phyloP scores from a whole-genome alignment of 805 yeast species.

The Brettanomyces custersianus region DNA sequence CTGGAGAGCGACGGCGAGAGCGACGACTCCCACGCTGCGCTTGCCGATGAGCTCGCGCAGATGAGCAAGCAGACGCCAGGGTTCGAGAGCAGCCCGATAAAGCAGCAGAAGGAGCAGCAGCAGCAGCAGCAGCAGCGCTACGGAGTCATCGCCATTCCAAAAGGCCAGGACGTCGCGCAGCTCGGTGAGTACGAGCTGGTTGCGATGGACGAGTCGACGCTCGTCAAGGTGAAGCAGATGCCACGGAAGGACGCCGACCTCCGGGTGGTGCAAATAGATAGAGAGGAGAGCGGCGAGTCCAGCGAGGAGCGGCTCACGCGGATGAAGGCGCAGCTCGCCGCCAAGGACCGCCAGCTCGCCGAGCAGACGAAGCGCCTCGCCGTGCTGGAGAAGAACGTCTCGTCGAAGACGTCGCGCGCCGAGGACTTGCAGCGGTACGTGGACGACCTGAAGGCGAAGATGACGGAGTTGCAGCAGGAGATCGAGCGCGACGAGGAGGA shows the following conservation, averaged over 20 bases:
- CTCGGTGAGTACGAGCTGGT: conserved; percentile 2
- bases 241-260: no score
- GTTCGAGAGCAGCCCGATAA: conserved; percentile 2
- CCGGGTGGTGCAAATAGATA: no score
- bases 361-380: neutral
- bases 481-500: neutral
- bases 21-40: conserved; percentile 8
- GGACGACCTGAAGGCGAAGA: neutral
- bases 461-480: neutral
- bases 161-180: neutral
- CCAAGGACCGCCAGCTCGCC: neutral
- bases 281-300: no score
- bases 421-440: neutral
- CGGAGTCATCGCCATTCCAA: conserved; percentile 1
- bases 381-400: neutral
- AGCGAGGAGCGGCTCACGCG: no score
- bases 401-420: neutral
- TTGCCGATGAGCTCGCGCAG: conserved; percentile 1
- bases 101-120: neutral
- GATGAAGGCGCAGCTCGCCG: neutral
- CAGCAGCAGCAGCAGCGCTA: neutral
- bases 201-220: no score
- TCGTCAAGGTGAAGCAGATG: no score
- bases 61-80: neutral
- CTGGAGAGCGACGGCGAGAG: conserved; percentile 12